Evolutionary conservation across 345 rosid species (phyloP).

Genomic region (Gossypium bickii): DNA sequence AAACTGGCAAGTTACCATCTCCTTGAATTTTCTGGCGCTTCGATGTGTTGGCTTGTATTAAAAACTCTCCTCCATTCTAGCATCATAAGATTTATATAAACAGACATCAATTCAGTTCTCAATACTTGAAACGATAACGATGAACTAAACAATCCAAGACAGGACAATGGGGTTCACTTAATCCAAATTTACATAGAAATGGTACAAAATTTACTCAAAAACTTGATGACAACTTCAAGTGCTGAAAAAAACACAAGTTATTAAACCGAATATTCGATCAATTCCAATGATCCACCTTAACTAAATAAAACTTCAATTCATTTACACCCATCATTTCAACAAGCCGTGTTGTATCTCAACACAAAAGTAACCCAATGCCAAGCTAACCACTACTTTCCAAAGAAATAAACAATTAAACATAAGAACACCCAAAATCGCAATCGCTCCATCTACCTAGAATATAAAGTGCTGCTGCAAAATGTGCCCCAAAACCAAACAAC

Average conservation of each 20-base stretch:
- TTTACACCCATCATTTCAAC: background rate
- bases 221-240: background rate
- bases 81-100: slow-evolving; percentile 7
- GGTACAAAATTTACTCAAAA: background rate
- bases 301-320: background rate
- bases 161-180: background rate
- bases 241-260: background rate
- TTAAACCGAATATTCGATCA: background rate
- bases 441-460: background rate
- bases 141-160: background rate
- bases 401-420: background rate
- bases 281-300: background rate
- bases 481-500: background rate
- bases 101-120: background rate
- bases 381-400: background rate
- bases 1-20: slow-evolving; percentile 39
- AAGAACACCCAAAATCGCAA: background rate
- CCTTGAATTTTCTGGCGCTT: slow-evolving; percentile 75
- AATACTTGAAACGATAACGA: background rate
- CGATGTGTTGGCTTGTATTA: slow-evolving; percentile 83
- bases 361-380: background rate
- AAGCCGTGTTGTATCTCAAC: background rate
- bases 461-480: background rate
- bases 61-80: slow-evolving; percentile 81
- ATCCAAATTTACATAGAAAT: background rate